A percentile compares a stretch with the other conserved stretches of the same genome.
These are phyloP conservation scores for Ilyonectria destructans DNA, from an alignment of 2,329 filamentous ascomycete genomes.

Conservation along the genomic window DNA sequence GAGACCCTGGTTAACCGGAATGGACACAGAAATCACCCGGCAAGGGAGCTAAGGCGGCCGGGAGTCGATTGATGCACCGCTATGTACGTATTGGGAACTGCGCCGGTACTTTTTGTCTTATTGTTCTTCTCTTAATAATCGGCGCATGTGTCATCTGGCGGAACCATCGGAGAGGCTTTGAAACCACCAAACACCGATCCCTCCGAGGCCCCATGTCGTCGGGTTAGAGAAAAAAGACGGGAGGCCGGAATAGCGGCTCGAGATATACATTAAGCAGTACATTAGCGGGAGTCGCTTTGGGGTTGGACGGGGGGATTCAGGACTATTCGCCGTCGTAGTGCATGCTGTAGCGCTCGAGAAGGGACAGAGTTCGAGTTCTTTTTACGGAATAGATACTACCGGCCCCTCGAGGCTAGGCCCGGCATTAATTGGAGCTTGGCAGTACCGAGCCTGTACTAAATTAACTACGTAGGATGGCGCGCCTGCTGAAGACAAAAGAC, in stretches of 20 bases:
- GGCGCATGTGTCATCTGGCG: not conserved
- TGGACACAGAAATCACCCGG: not conserved
- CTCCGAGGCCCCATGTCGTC: not conserved
- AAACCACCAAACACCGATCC: not conserved
- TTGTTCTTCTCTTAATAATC: not conserved
- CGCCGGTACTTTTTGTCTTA: not conserved
- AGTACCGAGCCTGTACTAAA: not conserved
- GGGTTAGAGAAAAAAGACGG: not conserved
- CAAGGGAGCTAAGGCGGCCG: not conserved
- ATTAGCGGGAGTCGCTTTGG: not conserved
- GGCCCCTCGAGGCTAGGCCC: slow-evolving; percentile 1
- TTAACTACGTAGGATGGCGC: not conserved
- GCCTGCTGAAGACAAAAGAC: not conserved
- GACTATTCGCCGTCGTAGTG: too few relatives aligned
- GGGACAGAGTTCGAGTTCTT: not conserved
- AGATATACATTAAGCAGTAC: not conserved
- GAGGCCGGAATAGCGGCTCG: not conserved
- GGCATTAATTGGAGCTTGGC: not conserved
- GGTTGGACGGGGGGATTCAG: too few relatives aligned
- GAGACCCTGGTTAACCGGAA: not conserved
- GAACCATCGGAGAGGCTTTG: not conserved
- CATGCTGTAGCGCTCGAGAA: too few relatives aligned
- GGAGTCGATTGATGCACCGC: not conserved
- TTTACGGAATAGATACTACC: slow-evolving; percentile 19
- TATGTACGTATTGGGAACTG: not conserved